Evolutionary conservation across 495 filamentous ascomycete species (phyloP), one percentile per base, ranked within the genome.

Genomic region (Penicillium cosmopolitanum): DNA sequence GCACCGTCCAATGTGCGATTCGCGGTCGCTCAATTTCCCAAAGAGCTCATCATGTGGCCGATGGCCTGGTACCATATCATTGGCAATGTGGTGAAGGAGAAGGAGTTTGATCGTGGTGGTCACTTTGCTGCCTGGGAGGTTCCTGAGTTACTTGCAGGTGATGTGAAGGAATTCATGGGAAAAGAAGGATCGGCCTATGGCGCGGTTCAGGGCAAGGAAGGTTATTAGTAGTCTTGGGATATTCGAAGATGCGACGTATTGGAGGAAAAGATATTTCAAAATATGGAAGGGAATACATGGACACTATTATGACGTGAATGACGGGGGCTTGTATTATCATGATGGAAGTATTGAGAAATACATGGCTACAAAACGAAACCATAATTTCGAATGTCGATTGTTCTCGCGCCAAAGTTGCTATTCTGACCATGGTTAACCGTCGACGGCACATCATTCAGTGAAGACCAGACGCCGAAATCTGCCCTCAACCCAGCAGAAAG

Each of bases 101-200:
- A 61, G 12, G 72, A 79, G 58, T 73, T 73, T 69, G 71, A 77
- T 12, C 51, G 58, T 5, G 79, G 82, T 7, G 82, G 82, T 1
- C 82, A 84, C 68, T 84, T 84, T 68, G 79, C 78, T 6, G 78
- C 82, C 10, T 81, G 73, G 73, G 82, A 84, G 58, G 64, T 65
- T 8, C 82, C 82, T 4, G 71, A 82, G 38, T 53, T 73, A 35
- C 56, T 84, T 33, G 78, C 67, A 0, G 55, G 56, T 25, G 79
- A 81, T 70, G 16, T 79, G 47, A 70, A 66, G 47, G 57, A 53
- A n/a, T 80, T 82, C 63, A 64, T 82, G 54, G 77, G 78, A 1
- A 80, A 64, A 54, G 64, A 66, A 34, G 77, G 78, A 5, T 66
- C 69, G n/a, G 79, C 72, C 2, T 78, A 64, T 65, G 68, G 65